Conservation (phyloP, 495 filamentous ascomycete species). For the Hypoxylon perforatum region DNA sequence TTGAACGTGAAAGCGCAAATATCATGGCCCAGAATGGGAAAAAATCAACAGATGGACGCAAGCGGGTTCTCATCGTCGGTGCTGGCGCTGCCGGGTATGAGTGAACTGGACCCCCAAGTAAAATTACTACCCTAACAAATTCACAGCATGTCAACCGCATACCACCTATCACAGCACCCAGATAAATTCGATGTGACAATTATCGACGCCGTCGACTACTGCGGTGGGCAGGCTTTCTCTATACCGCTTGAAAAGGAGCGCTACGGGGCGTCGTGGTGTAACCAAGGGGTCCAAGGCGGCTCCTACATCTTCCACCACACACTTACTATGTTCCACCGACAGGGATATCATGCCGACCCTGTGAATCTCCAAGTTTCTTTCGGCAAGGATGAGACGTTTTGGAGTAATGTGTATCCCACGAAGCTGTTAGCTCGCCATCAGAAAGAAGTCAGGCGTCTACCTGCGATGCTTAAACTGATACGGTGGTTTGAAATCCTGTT, state of each 20-base stretch:
- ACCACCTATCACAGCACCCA: slow-evolving; percentile 77
- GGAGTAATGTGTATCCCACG: slow-evolving; percentile 84
- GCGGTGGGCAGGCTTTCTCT: slow-evolving; percentile 85
- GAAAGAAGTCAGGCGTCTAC: slow-evolving; percentile 74
- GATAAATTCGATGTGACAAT: slow-evolving; percentile 79
- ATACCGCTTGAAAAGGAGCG: slow-evolving; percentile 74
- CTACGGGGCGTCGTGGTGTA: slow-evolving; percentile 80
- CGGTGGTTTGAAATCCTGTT: slow-evolving; percentile 77
- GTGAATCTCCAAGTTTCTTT: slow-evolving; percentile 85
- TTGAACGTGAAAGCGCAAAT: slow-evolving; percentile 17
- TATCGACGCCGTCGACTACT: slow-evolving; percentile 72
- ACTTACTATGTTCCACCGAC: slow-evolving; percentile 77
- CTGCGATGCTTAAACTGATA: slow-evolving; percentile 71
- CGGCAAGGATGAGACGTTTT: slow-evolving; percentile 81
- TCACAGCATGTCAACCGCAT: slow-evolving; percentile 72
- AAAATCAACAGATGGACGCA: slow-evolving; percentile 42
- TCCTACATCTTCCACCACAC: slow-evolving; percentile 85
- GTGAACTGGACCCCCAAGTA: background rate
- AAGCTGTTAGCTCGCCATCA: slow-evolving; percentile 70
- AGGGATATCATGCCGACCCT: slow-evolving; percentile 73
- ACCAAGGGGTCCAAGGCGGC: slow-evolving; percentile 87
- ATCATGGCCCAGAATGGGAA: slow-evolving; percentile 31
- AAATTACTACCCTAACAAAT: slow-evolving; percentile 9
- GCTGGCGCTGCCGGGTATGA: slow-evolving; percentile 69
- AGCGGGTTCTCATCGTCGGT: slow-evolving; percentile 69